Conservation (phyloP, 2,329 filamentous ascomycete genomes). For the Leptographium procerum region DNA sequence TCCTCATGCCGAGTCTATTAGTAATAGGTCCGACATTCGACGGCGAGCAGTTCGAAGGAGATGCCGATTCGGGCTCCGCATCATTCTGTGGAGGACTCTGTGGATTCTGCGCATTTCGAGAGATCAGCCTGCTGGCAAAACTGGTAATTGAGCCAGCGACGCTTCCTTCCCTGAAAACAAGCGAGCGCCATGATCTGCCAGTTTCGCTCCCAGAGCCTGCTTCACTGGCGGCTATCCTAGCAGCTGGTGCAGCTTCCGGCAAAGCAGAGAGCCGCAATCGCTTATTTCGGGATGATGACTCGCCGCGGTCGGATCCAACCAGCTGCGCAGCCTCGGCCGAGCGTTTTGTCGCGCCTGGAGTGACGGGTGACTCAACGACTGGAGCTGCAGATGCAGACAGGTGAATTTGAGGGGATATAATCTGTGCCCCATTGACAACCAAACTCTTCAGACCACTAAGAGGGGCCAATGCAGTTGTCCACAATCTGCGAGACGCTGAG, state of each 20-base stretch:
- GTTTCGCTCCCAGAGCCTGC: conserved; percentile 1
- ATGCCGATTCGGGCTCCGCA: neutral
- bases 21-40: neutral
- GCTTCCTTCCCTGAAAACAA: conserved; percentile 8
- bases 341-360: neutral
- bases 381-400: neutral
- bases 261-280: neutral
- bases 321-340: neutral
- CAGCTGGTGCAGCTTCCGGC: neutral
- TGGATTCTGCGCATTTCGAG: neutral
- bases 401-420: conserved; percentile 16
- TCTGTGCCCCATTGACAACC: conserved; percentile 19
- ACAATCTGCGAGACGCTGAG: conserved; percentile 12
- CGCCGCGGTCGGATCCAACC: neutral
- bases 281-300: neutral
- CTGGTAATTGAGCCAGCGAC: conserved; percentile 8
- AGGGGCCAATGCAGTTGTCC: conserved; percentile 18
- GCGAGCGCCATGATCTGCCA: conserved; percentile 6
- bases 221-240: neutral
- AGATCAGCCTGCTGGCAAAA: conserved; percentile 9
- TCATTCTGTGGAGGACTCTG: neutral
- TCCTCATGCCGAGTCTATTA: no score
- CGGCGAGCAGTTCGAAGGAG: neutral
- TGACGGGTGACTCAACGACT: neutral
- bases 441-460: conserved; percentile 21